Evolutionary conservation across 2,329 filamentous ascomycete genomes (phyloP).

Genomic region (Blumeria graminis): DNA sequence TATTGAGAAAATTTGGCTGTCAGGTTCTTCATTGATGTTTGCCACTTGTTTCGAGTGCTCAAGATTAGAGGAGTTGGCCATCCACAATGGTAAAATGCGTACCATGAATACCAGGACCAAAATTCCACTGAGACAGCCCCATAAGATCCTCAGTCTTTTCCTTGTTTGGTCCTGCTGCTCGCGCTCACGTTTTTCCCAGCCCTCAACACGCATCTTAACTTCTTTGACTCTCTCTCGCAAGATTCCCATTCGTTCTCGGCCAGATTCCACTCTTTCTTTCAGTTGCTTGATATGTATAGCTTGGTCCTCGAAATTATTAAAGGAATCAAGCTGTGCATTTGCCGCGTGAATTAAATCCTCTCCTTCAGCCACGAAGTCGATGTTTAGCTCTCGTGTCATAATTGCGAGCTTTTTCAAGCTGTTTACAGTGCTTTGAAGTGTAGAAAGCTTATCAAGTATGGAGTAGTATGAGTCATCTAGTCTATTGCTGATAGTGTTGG

Average conservation of each 20-base stretch:
- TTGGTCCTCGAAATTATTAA: slow-evolving; percentile 40
- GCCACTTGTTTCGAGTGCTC: too few species aligned
- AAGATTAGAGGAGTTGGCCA: not conserved
- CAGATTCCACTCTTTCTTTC: slow-evolving; percentile 33
- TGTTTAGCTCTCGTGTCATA: slow-evolving; percentile 31
- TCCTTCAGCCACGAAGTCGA: slow-evolving; percentile 34
- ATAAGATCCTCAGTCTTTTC: slow-evolving; percentile 34
- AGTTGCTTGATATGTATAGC: slow-evolving; percentile 36
- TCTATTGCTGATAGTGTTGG: slow-evolving; percentile 34
- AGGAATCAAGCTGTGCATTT: slow-evolving; percentile 24
- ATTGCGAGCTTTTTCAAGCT: slow-evolving; percentile 42
- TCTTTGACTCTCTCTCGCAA: slow-evolving; percentile 39
- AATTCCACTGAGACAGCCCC: slow-evolving; percentile 15
- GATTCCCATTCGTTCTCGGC: slow-evolving; percentile 31
- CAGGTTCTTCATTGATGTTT: too few species aligned
- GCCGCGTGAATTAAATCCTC: slow-evolving; percentile 35
- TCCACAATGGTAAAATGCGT: not conserved
- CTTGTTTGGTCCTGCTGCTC: slow-evolving; percentile 46
- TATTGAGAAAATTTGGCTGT: too few species aligned
- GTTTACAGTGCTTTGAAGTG: slow-evolving; percentile 37
- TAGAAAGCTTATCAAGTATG: slow-evolving; percentile 41
- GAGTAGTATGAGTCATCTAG: slow-evolving; percentile 55
- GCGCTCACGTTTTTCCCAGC: slow-evolving; percentile 40
- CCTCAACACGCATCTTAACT: slow-evolving; percentile 38
- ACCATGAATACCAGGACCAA: not conserved